Base-by-base conservation (phyloP, 1,284 basidiomycete species). In the Rhodotorula mucilaginosa region DNA sequence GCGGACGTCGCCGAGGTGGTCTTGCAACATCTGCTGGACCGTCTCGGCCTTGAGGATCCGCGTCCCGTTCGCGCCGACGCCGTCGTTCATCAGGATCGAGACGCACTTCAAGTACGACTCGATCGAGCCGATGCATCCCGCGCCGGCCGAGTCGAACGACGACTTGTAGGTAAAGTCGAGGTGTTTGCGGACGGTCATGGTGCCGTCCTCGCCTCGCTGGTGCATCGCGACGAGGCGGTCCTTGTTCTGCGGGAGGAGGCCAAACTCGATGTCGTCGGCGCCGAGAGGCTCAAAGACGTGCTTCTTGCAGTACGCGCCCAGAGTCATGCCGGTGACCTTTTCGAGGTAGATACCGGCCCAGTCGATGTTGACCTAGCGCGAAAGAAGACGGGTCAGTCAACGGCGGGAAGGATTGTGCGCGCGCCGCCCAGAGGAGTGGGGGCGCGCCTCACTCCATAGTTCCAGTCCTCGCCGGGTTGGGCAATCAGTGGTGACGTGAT, bases 21-120 rank as follows among this genome's bases (percentile, higher is more conserved):
- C 56, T 31, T 63, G 47, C 23, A 73, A 71, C 71, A 73, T 73
- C n/a, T 49, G n/a, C 5, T 70, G 64, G 29, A 75, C 71, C 56
- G 71, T 69, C 26, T 62, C 71, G 5, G 8, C 4, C 26, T 67
- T 48, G 49, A 71, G 63, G 29, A 75, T 64, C 16, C 51, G 63
- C 2, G 48, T 51, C 13, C 39, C 59, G 44, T 56, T 66, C 19
- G 44, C 51, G 51, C 51, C 51, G 51, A 52, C 51, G 51, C 51
- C 51, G 51, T n/a, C 51, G 8, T 52, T 52, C 51, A 52, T 23
- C 51, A 52, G n/a, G 51, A 52, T 52, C n/a, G 51, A n/a, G 51
- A 52, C 51, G 51, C 51, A 52, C n/a, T 52, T 52, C 23, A 52
- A n/a, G 51, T 52, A 52, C 51, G 51, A 52, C 21, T 52, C 51